Evolutionary conservation across 2,329 filamentous ascomycete species (phyloP), one percentile per base, ranked within the genome.

Genomic region (Nigrospora sphaerica): DNA sequence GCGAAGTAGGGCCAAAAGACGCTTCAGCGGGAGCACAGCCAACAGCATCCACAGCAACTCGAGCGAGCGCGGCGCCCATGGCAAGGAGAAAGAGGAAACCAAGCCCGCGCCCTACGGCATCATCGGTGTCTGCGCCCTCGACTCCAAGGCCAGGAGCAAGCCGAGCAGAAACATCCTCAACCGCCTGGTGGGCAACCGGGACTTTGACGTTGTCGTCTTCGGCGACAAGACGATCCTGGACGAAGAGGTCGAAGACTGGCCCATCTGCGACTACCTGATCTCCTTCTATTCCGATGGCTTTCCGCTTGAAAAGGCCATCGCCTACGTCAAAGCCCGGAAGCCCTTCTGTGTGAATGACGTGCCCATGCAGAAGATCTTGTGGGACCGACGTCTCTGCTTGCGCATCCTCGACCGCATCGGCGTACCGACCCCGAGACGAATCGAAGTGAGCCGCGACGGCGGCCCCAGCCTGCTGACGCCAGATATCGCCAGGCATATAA

Each of bases 241-340:
- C 60, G 93, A 98, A 78, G 77, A 62, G 42, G 59, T 65, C 32
- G 62, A 64, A 39, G 61, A 65, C 38, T 65, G 62, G 62, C 62
- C 62, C 39, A 63, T 64, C 47, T 77, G 74, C 66, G 93, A 98
- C 68, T 98, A 95, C 59, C 71, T 98, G 46, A 95, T 98, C 59
- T 95, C 91, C 3, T 98, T 98, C 70, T 98, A 97, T 67, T 97
- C 92, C 0, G 92, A 96, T 64, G 93, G 93, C 1, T 98, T 98
- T 56, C 93, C 93, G 0, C 71, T 98, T 40, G 91, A 97, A 54
- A 98, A 98, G 64, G 93, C 95, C 6, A 95, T 98, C 57, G 88
- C 90, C 32, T 98, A 98, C 65, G 88, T 90, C 51, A 89, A 90
- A 59, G 79, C 95, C 12, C 83, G 93, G 46, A 95, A 95, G 62